Base-by-base conservation (phyloP, 2,329 filamentous ascomycete genomes). In the Xylariaceae sp. region DNA sequence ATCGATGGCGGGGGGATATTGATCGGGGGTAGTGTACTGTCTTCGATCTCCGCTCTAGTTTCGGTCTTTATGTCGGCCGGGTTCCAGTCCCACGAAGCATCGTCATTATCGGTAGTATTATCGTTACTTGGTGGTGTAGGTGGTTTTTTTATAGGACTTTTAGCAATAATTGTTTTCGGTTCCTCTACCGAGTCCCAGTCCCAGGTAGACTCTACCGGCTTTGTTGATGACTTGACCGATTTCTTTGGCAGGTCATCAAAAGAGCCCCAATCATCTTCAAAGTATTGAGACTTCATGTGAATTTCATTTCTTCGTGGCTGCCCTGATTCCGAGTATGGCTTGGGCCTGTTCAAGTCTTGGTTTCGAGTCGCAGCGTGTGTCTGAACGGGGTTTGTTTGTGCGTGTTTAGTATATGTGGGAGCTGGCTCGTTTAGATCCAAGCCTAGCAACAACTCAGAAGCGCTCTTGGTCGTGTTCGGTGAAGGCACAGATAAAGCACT, bases 1-100 rank as follows among this genome's bases (percentile, higher is more conserved):
- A 96, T 82, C 1, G 91, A 91, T 1, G 94, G 94, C 4, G 94
- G 94, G 8, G 94, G 94, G 6, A 97, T 87, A 69, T 96, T 97
- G 16, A 87, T 91, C 4, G 92, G 92, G 5, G 91, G 89, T 21
- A 80, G 76, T 4, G 73, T 71, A 34, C 72, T 69, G 54, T 78
- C 65, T 65, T 61, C 45, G 26, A 55, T 46, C 40, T 60, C 53
- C 29, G 48, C 34, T 31, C 61, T 49, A 23, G 69, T 58, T 47
- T 71, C 52, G 11, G 59, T 58, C 39, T 72, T 64, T 11, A 64
- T 63, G 36, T 78, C 77, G 37, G 73, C 74, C 1, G 77, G 69
- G 28, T 81, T 77, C 82, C 82, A 84, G 43, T 78, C 77, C 82
- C 83, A 85, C 39, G 72, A 62, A 3, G 64, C 54, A 23, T 66